Percentiles rank a stretch among this genome's conserved stretches.
phyloP scores from a whole-genome alignment of 331 rosid genomes.

The Dryas integrifolia region DNA sequence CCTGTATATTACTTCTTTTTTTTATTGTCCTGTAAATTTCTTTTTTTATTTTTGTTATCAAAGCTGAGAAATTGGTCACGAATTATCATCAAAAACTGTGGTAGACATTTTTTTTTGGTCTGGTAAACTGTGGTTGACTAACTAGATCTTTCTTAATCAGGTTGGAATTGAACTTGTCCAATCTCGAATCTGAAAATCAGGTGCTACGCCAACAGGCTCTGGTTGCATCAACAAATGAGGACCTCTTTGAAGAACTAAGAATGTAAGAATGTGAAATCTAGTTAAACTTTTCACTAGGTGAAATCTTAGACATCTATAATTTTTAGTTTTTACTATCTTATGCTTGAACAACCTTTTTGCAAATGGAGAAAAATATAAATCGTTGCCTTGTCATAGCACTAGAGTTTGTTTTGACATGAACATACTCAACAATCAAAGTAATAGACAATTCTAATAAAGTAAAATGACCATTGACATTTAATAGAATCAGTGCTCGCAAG shows the following conservation, averaged over 20 bases:
- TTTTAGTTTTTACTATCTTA: not conserved
- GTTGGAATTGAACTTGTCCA: slow-evolving; percentile 68
- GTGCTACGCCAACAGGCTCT: slow-evolving; percentile 80
- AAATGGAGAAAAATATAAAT: not conserved
- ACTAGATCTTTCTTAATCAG: slow-evolving; percentile 42
- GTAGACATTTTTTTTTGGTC: not conserved
- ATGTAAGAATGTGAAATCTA: slow-evolving; percentile 37
- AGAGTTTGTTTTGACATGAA: too few relatives aligned
- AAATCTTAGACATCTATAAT: not conserved
- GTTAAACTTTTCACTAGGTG: not conserved
- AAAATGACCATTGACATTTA: not conserved
- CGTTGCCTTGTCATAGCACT: not conserved
- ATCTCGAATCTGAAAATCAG: slow-evolving; percentile 81
- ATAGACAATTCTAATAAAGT: too few relatives aligned
- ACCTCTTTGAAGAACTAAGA: slow-evolving; percentile 65
- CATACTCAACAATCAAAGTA: too few relatives aligned
- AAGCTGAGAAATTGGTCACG: not conserved
- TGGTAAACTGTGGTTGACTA: slow-evolving; percentile 24
- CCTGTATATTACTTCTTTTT: not conserved
- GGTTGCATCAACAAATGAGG: slow-evolving; percentile 67
- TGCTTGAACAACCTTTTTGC: not conserved
- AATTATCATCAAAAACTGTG: slow-evolving; percentile 19
- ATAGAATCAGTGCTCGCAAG: not conserved
- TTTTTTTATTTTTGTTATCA: not conserved
- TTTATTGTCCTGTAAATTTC: not conserved